phyloP scores from a whole-genome alignment of 164 flowering plant genomes.

The Chloranthus sessilifolius region DNA sequence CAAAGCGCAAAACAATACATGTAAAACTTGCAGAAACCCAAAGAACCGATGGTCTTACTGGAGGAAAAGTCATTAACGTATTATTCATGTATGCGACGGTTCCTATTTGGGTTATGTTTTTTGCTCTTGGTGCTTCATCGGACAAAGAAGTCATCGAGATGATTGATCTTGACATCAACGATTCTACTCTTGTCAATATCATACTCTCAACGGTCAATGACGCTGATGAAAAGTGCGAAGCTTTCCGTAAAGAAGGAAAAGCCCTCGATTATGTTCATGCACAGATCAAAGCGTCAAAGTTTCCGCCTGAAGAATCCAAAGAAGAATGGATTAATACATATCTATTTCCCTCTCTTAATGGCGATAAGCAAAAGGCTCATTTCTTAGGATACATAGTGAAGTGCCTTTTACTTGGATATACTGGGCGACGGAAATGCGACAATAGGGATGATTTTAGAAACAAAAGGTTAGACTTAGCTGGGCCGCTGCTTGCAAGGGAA shows the following conservation, averaged over 20 bases:
- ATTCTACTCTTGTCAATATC: conserved; percentile 44
- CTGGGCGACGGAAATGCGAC: conserved; percentile 62
- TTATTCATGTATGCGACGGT: conserved; percentile 40
- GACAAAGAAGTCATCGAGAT: conserved; percentile 70
- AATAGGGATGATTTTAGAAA: conserved; percentile 82
- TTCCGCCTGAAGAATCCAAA: conserved; percentile 56
- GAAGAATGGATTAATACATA: conserved; percentile 43
- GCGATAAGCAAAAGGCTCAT: conserved; percentile 53
- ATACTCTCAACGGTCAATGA: conserved; percentile 66
- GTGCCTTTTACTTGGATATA: conserved; percentile 53
- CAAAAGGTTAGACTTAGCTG: conserved; percentile 80
- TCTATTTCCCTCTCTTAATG: conserved; percentile 52
- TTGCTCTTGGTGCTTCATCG: conserved; percentile 72
- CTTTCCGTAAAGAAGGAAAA: conserved; percentile 42
- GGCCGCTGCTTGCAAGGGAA: conserved; percentile 78
- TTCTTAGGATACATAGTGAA: conserved; percentile 91
- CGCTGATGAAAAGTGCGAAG: conserved; percentile 54
- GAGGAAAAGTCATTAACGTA: conserved; percentile 47
- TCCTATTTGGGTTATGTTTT: conserved; percentile 82
- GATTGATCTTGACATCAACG: conserved; percentile 45
- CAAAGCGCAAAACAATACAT: conserved; percentile 48
- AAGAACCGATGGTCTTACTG: conserved; percentile 33
- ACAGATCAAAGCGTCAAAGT: conserved; percentile 28
- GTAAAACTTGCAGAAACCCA: conserved; percentile 41
- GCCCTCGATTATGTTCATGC: conserved; percentile 37